A percentile compares a stretch with the other conserved stretches of the same genome.
These are phyloP conservation scores for Fusarium longipes DNA, from an alignment of 2,329 filamentous ascomycete genomes.

Conservation along the genomic window DNA sequence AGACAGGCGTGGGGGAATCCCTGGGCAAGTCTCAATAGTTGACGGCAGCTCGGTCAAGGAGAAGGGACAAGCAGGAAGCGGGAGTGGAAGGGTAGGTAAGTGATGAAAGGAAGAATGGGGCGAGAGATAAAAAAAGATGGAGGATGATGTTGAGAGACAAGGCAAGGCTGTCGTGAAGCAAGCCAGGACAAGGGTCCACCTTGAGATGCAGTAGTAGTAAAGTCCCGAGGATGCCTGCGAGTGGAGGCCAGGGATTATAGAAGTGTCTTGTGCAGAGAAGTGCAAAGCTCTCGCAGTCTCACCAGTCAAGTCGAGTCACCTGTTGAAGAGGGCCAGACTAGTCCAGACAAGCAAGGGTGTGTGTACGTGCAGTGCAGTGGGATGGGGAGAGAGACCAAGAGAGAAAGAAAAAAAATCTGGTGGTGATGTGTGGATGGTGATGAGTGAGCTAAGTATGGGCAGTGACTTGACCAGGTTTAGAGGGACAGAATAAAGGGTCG, in stretches of 20 bases:
- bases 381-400: no score
- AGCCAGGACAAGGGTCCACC: slow-evolving; percentile 32
- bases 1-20: slow-evolving; percentile 44
- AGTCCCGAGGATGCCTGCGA: slow-evolving; percentile 19
- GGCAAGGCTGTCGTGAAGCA: slow-evolving; percentile 19
- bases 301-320: neutral
- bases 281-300: neutral
- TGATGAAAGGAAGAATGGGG: slow-evolving; percentile 31
- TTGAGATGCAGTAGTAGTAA: slow-evolving; percentile 29
- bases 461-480: slow-evolving; percentile 16
- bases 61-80: slow-evolving; percentile 36
- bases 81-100: slow-evolving; percentile 4
- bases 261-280: neutral
- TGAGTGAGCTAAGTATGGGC: neutral
- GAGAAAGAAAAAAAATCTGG: slow-evolving; percentile 19
- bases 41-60: slow-evolving; percentile 43
- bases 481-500: slow-evolving; percentile 38
- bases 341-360: neutral
- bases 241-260: slow-evolving; percentile 17
- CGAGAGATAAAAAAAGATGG: slow-evolving; percentile 34
- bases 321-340: neutral
- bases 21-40: slow-evolving; percentile 23
- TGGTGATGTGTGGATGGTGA: slow-evolving; percentile 16
- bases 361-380: neutral
- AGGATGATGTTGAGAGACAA: slow-evolving; percentile 33